A percentile compares a stretch with the other conserved stretches of the same genome.
phyloP scores from a whole-genome alignment of 1,139 yeast species.

The Suhomyces coccinellae region DNA sequence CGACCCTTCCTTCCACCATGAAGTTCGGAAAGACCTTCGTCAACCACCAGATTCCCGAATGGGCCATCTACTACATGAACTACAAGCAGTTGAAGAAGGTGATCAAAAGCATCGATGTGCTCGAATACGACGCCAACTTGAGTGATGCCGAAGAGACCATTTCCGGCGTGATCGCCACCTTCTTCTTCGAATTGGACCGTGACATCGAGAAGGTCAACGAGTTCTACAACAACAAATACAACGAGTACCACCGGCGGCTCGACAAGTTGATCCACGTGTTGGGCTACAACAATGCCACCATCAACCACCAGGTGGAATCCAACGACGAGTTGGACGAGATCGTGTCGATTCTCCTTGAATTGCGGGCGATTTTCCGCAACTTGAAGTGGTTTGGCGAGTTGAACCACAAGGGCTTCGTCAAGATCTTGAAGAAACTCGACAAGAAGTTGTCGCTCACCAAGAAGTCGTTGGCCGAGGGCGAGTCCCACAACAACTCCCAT shows the following conservation, averaged over 20 bases:
- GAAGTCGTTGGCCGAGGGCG: conserved; percentile 22
- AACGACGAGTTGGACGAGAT: conserved; percentile 78
- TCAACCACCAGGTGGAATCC: conserved; percentile 36
- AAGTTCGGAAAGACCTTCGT: conserved; percentile 82
- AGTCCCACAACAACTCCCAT: conserved; percentile 12
- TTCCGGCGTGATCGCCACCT: conserved; percentile 51
- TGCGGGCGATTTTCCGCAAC: conserved; percentile 76
- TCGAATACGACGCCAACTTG: conserved; percentile 35
- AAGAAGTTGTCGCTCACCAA: conserved; percentile 53
- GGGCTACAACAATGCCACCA: conserved; percentile 26
- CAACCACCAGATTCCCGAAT: conserved; percentile 90
- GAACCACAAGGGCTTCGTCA: conserved; percentile 85
- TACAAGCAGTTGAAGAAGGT: conserved; percentile 82
- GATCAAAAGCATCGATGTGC: conserved; percentile 53
- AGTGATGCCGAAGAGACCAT: conserved; percentile 21
- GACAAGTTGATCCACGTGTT: conserved; percentile 44
- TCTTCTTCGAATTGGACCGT: conserved; percentile 77
- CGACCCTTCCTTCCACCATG: conserved; percentile 39
- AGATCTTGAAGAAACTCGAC: conserved; percentile 87
- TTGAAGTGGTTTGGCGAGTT: conserved; percentile 92
- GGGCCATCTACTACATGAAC: conserved; percentile 80
- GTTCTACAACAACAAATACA: conserved; percentile 69
- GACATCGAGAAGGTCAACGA: conserved; percentile 80
- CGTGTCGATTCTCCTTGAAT: conserved; percentile 70
- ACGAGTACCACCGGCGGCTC: conserved; percentile 73